phyloP scores from a whole-genome alignment of 2,329 filamentous ascomycete species.

The Celoporthe dispersa region DNA sequence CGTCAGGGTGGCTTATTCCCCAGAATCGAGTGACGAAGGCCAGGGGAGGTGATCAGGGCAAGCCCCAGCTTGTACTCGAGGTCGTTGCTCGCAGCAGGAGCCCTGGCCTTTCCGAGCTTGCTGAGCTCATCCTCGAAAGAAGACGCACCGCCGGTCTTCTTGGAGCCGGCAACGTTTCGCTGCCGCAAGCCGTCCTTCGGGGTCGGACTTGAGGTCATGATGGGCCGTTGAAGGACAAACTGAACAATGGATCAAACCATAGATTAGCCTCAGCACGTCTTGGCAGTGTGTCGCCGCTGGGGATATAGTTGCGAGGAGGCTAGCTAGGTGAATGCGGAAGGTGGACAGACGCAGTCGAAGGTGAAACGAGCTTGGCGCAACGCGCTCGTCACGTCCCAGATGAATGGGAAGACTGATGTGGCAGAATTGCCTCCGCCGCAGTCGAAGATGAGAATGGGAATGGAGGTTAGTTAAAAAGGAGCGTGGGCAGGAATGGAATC shows the following conservation, averaged over 20 bases:
- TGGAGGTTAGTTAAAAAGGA: conserved; percentile 7
- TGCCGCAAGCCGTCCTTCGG: conserved; percentile 65
- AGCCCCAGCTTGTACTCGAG: conserved; percentile 85
- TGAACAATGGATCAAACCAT: conserved; percentile 6
- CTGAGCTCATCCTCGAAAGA: conserved; percentile 55
- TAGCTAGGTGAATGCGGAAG: conserved; percentile 26
- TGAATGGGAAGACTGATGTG: neutral
- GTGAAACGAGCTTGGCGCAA: neutral
- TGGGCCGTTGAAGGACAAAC: conserved; percentile 31
- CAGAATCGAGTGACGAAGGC: conserved; percentile 94
- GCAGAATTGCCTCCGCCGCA: neutral
- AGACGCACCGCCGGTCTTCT: conserved; percentile 54
- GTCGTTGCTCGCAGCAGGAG: conserved; percentile 59
- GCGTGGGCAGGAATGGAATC: conserved; percentile 2
- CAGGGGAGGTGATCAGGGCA: conserved; percentile 73
- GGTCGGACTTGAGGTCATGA: conserved; percentile 54
- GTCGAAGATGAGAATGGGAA: neutral
- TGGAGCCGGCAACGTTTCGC: conserved; percentile 53
- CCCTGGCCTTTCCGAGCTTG: conserved; percentile 49
- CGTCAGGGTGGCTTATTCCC: conserved; percentile 91
- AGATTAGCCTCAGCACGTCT: conserved; percentile 4
- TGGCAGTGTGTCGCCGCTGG: neutral
- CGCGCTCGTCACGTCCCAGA: neutral
- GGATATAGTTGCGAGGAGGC: neutral
- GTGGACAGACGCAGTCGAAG: conserved; percentile 20